Evolutionary conservation across 805 yeast species (phyloP), one percentile per base, ranked within the genome.

Genomic region (Spathaspora hagerdaliae): DNA sequence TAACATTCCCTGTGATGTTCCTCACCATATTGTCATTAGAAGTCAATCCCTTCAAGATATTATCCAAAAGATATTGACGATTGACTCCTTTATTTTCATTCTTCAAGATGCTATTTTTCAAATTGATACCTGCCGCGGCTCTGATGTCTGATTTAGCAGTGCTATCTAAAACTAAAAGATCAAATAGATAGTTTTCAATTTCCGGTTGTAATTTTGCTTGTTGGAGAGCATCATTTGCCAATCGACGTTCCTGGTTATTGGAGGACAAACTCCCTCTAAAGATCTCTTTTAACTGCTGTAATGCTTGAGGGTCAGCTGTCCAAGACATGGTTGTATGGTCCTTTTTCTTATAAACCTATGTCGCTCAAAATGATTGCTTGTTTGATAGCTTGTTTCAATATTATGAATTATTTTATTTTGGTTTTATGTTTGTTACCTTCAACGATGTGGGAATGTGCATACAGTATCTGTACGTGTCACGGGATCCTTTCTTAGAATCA

Each of bases 1-100:
- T 82, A 41, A 90, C 96, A 57, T 84, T 90, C 35, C 97, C 97
- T 6, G 97, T 84, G 49, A 92, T 87, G 59, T 87, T 89, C 49
- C 96, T 77, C 27, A 92, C 86, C 52, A 87, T 68, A n/a, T 68
- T 61, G 44, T 78, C 77, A 1, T 65, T 53, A 49, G 77, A 85
- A 31, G 77, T 55, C 38, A 89, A 69, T 2, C 88, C 89, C 73
- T 50, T 63, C 55, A 53, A 71, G 33, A 83, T 70, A 54, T 78
- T 74, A 8, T 63, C 70, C 41, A 69, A 56, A n/a, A 73, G 52
- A 51, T 63, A 65, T 42, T 60, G 57, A 43, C 74, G 57, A 53
- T 38, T 14, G 3, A 11, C 13, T 4, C 10, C 3, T 45, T 57
- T 61, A 29, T 56, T 54, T 47, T 66, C 60, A 32, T 66, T 59